These are phyloP conservation scores for Musa balbisiana DNA, from an alignment of 202 grass and related monocot genomes.

Conservation along the genomic window DNA sequence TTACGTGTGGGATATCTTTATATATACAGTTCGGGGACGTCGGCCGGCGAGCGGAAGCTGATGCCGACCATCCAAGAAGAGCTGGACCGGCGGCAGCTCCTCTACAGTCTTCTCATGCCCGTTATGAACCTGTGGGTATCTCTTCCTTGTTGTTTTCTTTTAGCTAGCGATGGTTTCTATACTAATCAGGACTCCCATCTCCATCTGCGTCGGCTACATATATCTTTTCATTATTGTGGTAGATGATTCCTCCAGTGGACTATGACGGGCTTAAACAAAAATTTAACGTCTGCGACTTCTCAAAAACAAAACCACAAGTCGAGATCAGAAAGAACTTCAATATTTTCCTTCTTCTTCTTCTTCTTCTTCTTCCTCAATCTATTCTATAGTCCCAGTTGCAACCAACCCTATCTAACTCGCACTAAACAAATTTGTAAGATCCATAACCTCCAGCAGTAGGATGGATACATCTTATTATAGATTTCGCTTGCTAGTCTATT, in stretches of 20 bases:
- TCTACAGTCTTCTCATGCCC: neutral
- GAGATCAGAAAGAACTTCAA: too few species aligned
- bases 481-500: too few species aligned
- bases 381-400: neutral
- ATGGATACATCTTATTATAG: too few species aligned
- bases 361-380: too few species aligned
- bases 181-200: too few species aligned
- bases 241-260: too few species aligned
- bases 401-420: neutral
- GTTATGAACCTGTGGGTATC: neutral
- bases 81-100: neutral
- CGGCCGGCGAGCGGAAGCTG: neutral
- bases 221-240: too few species aligned
- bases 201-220: too few species aligned
- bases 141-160: neutral
- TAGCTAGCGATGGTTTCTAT: neutral
- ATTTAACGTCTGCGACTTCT: too few species aligned
- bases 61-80: neutral
- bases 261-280: too few species aligned
- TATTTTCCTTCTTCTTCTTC: too few species aligned
- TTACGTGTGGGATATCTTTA: neutral
- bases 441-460: neutral
- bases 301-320: too few species aligned
- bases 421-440: constrained; percentile 8
- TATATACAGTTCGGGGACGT: neutral